These are phyloP conservation scores for Lipomyces mesembrius DNA, from an alignment of 805 yeast genomes.

Conservation along the genomic window DNA sequence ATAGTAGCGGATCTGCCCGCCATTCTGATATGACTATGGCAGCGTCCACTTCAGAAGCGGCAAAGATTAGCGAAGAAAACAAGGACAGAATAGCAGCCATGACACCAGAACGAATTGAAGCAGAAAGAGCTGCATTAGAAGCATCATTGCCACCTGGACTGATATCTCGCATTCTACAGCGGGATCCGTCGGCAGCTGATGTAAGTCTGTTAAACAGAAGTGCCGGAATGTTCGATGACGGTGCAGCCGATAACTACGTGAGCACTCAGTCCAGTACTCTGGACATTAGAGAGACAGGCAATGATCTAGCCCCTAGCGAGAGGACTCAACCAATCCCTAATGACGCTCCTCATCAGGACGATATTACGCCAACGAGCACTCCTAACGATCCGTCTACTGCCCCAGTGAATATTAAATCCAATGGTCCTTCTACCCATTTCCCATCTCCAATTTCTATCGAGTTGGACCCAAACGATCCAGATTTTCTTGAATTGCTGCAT, in stretches of 20 bases:
- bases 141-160: slow-evolving; percentile 32
- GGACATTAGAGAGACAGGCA: not conserved
- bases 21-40: not conserved
- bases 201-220: slow-evolving; percentile 10
- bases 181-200: slow-evolving; percentile 27
- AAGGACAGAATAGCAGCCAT: slow-evolving; percentile 29
- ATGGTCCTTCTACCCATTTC: slow-evolving; percentile 16
- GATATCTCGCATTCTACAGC: slow-evolving; percentile 20
- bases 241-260: not conserved
- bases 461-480: slow-evolving; percentile 73
- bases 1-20: not conserved
- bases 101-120: slow-evolving; percentile 33
- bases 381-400: not conserved
- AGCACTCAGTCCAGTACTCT: not conserved
- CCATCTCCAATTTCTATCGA: slow-evolving; percentile 38
- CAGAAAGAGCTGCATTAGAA: slow-evolving; percentile 28
- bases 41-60: slow-evolving; percentile 22
- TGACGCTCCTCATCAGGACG: not conserved
- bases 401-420: not conserved
- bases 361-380: not conserved
- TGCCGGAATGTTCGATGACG: not conserved
- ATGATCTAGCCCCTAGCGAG: not conserved
- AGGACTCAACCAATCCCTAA: no score
- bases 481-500: slow-evolving; percentile 77
- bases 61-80: slow-evolving; percentile 33